Base-by-base conservation (phyloP, 2,329 filamentous ascomycete genomes). In the Herpotrichia juniperi region DNA sequence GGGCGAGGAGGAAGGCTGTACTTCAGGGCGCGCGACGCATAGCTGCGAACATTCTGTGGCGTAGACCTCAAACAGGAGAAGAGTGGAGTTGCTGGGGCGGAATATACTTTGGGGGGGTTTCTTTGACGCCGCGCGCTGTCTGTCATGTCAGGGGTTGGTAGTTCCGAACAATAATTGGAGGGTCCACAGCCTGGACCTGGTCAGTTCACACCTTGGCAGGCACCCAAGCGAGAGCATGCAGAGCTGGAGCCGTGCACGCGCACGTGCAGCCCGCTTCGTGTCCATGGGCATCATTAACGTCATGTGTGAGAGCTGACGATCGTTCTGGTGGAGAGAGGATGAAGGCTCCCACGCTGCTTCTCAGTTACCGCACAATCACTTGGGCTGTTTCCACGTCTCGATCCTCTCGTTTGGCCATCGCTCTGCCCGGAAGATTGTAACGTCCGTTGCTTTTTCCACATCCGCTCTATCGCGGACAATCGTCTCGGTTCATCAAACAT, bases 21-120 rank as follows among this genome's bases (percentile, higher is more conserved):
- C 59, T 58, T 71, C 66, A 72, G 64, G 57, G 62, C 50, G 60
- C 54, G 56, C 59, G 59, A 54, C 39, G 62, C 68, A 70, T 72
- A 48, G 52, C 53, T 46, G 32, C 46, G 42, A 45, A 37, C 12
- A 17, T n/a, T n/a, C n/a, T n/a, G n/a, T 42, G 37, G 52, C 40
- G 53, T 42, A 51, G 9, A 24, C 19, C 7, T 40, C 37, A 58
- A 57, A 57, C 54, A 58, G 55, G 50, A 55, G 54, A 46, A 24
- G 21, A 14, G 34, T 37, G 37, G 37, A 40, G n/a, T 40, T 40
- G 21, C 19, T 7, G 26, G 12, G 26, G 26, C 7, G 26, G 26
- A 28, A 28, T 7, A 28, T 28, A 28, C 7, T 28, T 28, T 25
- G 19, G 3, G 31, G 14, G 37, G 34, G n/a, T 37, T 37, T 19